These are phyloP conservation scores for Ophiosphaerella herpotricha DNA, from an alignment of 2,329 filamentous ascomycete species.

Conservation along the genomic window DNA sequence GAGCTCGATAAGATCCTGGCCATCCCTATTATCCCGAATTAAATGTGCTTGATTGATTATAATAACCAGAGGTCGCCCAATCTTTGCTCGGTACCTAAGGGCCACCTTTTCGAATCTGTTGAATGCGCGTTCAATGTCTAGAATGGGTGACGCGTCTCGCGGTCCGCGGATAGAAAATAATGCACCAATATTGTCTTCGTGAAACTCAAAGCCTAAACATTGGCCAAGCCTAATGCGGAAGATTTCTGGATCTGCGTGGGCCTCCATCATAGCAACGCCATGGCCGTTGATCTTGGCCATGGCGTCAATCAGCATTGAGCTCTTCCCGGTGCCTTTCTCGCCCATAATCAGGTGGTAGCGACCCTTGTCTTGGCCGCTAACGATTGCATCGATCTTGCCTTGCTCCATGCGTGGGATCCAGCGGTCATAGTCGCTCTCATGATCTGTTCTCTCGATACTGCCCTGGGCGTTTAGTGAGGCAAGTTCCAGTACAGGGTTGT, in stretches of 20 bases:
- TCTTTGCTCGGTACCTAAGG: constrained; percentile 65
- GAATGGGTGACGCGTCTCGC: constrained; percentile 84
- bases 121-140: constrained; percentile 94
- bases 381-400: constrained; percentile 76
- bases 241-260: constrained; percentile 92
- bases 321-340: constrained; percentile 96
- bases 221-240: constrained; percentile 92
- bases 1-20: constrained; percentile 89
- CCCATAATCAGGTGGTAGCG: constrained; percentile 92
- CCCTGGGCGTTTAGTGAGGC: too few species aligned
- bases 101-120: constrained; percentile 99
- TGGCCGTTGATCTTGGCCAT: constrained; percentile 93
- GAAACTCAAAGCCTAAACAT: constrained; percentile 92
- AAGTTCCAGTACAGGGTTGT: constrained; percentile 85
- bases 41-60: constrained; percentile 95
- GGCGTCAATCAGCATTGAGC: constrained; percentile 91
- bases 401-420: constrained; percentile 91
- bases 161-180: constrained; percentile 95
- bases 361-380: constrained; percentile 71
- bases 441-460: too few species aligned
- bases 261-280: constrained; percentile 92
- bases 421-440: too few species aligned
- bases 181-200: constrained; percentile 96
- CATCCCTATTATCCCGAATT: constrained; percentile 87
- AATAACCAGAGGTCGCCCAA: constrained; percentile 76